Percentiles rank a stretch among this genome's conserved stretches.
Evolutionary conservation across 2,329 filamentous ascomycete genomes (phyloP).

Genomic region (Microdochium bolleyi): DNA sequence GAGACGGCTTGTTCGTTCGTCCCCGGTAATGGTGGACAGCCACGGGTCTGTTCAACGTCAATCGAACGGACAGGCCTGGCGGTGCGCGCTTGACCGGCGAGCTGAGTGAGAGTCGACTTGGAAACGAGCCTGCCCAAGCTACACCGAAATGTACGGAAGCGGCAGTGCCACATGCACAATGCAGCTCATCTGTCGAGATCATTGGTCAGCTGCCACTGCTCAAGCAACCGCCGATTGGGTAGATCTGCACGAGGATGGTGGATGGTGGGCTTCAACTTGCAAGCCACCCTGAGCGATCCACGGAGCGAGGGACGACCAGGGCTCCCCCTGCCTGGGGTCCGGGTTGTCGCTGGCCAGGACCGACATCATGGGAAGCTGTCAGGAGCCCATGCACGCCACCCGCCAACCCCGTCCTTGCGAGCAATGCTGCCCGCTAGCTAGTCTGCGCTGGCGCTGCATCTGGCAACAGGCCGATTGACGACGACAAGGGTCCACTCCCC

Average conservation of each 20-base stretch:
- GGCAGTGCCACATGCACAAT: neutral
- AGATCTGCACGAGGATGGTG: constrained; percentile 1
- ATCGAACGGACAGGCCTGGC: too few relatives aligned
- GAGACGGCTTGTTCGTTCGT: too few relatives aligned
- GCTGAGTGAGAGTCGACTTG: too few relatives aligned
- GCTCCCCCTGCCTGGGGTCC: neutral
- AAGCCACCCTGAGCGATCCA: neutral
- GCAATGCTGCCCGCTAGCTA: neutral
- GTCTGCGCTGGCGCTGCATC: neutral
- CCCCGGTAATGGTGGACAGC: too few relatives aligned
- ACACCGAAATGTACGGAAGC: neutral
- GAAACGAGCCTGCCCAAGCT: neutral
- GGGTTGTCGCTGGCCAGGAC: neutral
- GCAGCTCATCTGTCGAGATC: neutral
- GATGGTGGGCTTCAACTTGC: neutral
- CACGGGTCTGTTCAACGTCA: too few relatives aligned
- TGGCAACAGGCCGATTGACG: neutral
- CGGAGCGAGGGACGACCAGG: neutral
- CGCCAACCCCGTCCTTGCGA: neutral
- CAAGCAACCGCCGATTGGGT: neutral
- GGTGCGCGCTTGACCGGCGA: too few relatives aligned
- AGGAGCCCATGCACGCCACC: neutral
- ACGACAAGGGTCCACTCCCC: neutral
- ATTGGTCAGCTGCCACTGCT: neutral
- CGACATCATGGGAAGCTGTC: neutral